Conservation (phyloP, 345 rosid species). For the Salix dunnii region DNA sequence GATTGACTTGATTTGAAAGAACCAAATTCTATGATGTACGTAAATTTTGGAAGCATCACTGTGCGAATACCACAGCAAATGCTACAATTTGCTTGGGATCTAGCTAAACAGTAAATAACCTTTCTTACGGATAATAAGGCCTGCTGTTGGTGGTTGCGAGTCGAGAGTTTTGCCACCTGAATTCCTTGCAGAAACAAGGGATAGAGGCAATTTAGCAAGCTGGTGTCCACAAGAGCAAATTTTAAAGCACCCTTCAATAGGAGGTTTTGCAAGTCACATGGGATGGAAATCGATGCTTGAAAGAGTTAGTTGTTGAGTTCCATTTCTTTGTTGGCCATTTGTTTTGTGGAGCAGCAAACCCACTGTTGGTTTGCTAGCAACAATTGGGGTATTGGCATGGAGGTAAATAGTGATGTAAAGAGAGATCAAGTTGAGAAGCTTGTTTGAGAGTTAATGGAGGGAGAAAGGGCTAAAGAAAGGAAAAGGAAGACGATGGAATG, state of each 20-base stretch:
- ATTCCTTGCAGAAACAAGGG: not conserved
- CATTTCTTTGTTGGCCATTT: conserved; percentile 6
- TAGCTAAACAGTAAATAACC: conserved; percentile 1
- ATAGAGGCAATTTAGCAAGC: not conserved
- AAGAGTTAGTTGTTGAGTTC: not conserved
- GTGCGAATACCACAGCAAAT: not conserved
- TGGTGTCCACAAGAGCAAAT: conserved; percentile 9
- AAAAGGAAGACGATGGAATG: not conserved
- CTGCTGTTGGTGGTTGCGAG: not conserved
- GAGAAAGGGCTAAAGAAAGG: not conserved
- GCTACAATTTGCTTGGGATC: not conserved
- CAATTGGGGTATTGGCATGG: not conserved
- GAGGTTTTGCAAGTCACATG: not conserved
- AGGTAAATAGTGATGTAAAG: not conserved
- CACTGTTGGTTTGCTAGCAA: conserved; percentile 4
- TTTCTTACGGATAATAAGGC: conserved; percentile 1
- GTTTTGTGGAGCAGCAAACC: not conserved
- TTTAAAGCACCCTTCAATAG: not conserved
- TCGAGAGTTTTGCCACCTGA: not conserved
- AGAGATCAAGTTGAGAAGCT: conserved; percentile 4
- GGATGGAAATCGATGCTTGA: conserved; percentile 7
- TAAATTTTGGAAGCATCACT: conserved; percentile 6
- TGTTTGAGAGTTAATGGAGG: not conserved
- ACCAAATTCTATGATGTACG: not conserved
- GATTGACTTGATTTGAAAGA: conserved; percentile 3